These are phyloP conservation scores for Geotrichum aggregatum DNA, from an alignment of 1,139 yeast genomes.

Conservation along the genomic window DNA sequence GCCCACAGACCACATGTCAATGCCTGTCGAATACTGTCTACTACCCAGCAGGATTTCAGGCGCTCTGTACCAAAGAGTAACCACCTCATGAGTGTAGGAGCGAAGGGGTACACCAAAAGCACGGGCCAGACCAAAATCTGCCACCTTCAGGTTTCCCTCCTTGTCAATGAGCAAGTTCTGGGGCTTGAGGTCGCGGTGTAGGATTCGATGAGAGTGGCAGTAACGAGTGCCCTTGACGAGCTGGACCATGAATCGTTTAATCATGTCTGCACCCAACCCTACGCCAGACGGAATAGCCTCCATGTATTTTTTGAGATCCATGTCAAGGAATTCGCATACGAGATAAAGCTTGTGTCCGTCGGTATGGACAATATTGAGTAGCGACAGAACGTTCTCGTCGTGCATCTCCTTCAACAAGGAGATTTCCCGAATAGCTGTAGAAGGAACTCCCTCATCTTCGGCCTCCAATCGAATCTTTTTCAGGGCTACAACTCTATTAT, in stretches of 20 bases:
- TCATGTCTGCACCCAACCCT: slow-evolving; percentile 85
- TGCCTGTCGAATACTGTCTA: slow-evolving; percentile 95
- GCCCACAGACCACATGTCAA: slow-evolving; percentile 98
- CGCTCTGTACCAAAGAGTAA: slow-evolving; percentile 95
- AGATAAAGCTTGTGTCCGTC: slow-evolving; percentile 90
- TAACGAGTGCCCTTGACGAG: slow-evolving; percentile 87
- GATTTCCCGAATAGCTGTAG: slow-evolving; percentile 95
- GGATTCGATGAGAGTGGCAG: slow-evolving; percentile 91
- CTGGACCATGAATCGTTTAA: slow-evolving; percentile 90
- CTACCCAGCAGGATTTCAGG: slow-evolving; percentile 96
- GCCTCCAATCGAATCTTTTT: slow-evolving; percentile 93
- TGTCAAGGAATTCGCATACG: slow-evolving; percentile 88
- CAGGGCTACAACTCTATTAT: slow-evolving; percentile 87
- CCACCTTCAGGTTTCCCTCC: slow-evolving; percentile 91
- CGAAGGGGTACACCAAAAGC: slow-evolving; percentile 96
- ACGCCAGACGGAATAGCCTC: slow-evolving; percentile 89
- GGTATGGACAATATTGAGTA: slow-evolving; percentile 94
- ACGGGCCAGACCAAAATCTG: slow-evolving; percentile 95
- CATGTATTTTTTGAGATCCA: slow-evolving; percentile 95
- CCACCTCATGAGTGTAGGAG: slow-evolving; percentile 96
- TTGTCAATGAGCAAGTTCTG: slow-evolving; percentile 90
- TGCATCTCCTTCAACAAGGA: slow-evolving; percentile 88
- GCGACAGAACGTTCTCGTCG: slow-evolving; percentile 85
- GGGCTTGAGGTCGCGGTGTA: slow-evolving; percentile 95
- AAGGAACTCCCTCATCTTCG: slow-evolving; percentile 98